Base-by-base conservation (phyloP, 2,329 filamentous ascomycete genomes). In the Arthrobotrys conoides region DNA sequence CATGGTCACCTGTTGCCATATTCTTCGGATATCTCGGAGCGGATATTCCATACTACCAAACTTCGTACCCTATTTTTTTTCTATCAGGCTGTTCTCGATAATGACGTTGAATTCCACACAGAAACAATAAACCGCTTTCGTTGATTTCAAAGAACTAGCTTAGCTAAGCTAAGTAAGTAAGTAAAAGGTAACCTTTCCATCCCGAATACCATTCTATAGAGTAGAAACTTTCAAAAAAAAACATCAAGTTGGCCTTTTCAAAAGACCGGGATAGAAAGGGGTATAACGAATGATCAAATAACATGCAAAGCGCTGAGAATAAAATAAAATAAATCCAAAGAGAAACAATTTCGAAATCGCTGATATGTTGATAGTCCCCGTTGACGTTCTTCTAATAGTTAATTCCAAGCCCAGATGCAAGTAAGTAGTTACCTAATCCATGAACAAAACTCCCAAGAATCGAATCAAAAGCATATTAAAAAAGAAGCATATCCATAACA, bases 31-130 rank as follows among this genome's bases (percentile, higher is more conserved):
- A 14, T 5, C 12, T 44, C 57, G 57, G 57, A 61, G 57, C 57
- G 24, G 36, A 12, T 27, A 44, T 33, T 33, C 20, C 4, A 57
- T 38, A 30, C 33, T 20, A 24, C 27, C 53, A 12, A n/a, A n/a
- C n/a, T n/a, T n/a, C 27, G 6, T 33, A 46, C 44, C 44, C 5
- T 46, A 46, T 3, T 30, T 30, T 46, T 46, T 9, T 9, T 3
- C n/a, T 51, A 59, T n/a, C 30, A 38, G 22, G n/a, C 20, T 59
- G 20, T 57, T 46, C 48, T 27, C 14, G 9, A 33, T 57, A 27
- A 71, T 51, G 67, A 63, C 53, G 53, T 71, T 63, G 16, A 44
- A 51, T 69, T 27, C 24, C 59, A 46, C 36, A 20, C 38, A 16
- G 38, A 12, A 8, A 64, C 18, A 6, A 44, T 12, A 16, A 46